Base-by-base conservation (phyloP, 2,329 filamentous ascomycete species). In the Aspergillus niger region DNA sequence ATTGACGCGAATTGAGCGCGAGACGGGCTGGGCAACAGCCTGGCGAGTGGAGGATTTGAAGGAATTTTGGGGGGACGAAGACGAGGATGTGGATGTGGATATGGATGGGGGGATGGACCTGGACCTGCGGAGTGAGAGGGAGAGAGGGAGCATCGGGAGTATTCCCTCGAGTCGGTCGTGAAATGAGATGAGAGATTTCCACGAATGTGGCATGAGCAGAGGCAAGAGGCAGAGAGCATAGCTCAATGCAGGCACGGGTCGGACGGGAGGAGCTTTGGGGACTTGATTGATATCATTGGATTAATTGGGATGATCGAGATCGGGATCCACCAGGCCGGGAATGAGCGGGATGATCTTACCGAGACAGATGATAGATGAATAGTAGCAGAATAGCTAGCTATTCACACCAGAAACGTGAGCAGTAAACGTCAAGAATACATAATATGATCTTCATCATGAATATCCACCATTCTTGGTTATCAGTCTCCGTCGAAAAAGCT, bases 11-110 rank as follows among this genome's bases (percentile, higher is more conserved):
- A 85, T 85, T 36, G 83, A 85, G 71, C 72, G 72, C 28, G 81
- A 83, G 64, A 82, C 79, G 6, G 83, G 83, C 0, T 85, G 83
- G 82, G 77, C 78, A 3, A 84, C 83, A 0, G 75, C 76, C 60
- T 85, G 83, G 83, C 70, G 83, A 44, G 80, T 77, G 0, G 80
- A 84, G 15, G 83, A 85, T 68, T 52, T 86, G 50, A 79, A 78
- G 49, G 78, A 81, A 52, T 81, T 81, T 58, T 85, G 82, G 83
- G 82, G 82, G 0, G 78, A 81, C 48, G 70, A 71, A 22, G 67
- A 69, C 43, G 60, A 66, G 13, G 41, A 58, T 61, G 59, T 17
- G 59, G 24, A 36, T 36, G 28, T 56, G 7, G 59, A 53, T 10
- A 55, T 49, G 38, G 54, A 60, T 22, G 36, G 48, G 5, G 51